Conservation (phyloP, 2,329 filamentous ascomycete genomes). For the Sporothrix inflata region DNA sequence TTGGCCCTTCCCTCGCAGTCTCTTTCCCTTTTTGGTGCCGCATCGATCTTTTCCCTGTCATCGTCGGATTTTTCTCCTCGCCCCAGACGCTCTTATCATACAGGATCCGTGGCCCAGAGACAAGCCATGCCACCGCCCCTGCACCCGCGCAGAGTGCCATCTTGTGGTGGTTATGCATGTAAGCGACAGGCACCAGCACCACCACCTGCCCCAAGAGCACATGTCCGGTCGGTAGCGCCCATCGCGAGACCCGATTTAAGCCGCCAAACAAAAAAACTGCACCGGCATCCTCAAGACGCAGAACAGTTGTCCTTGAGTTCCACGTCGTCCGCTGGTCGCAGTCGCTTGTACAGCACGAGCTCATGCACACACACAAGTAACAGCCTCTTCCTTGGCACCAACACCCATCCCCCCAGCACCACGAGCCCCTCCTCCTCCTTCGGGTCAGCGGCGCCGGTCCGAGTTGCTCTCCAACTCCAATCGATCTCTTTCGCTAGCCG, state of each 20-base stretch:
- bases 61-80: background rate
- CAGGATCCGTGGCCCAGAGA: background rate
- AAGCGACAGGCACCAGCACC: conserved; percentile 26
- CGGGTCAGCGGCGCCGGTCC: conserved; percentile 28
- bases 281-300: background rate
- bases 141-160: conserved; percentile 19
- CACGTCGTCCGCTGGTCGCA: background rate
- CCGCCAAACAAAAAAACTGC: conserved; percentile 29
- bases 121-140: conserved; percentile 27
- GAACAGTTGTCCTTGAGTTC: background rate
- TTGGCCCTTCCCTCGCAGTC: conserved; percentile 17
- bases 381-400: conserved; percentile 10
- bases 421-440: conserved; percentile 1
- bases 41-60: background rate
- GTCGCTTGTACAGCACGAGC: conserved; percentile 12
- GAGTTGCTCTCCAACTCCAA: conserved; percentile 1
- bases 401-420: background rate
- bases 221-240: conserved; percentile 29
- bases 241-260: conserved; percentile 32
- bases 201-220: conserved; percentile 10
- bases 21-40: conserved; percentile 9
- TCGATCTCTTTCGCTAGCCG: conserved; percentile 21
- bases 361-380: background rate
- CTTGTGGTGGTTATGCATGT: conserved; percentile 26
- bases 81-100: background rate